A percentile compares a stretch with the other conserved stretches of the same genome.
phyloP scores from a whole-genome alignment of 2,329 filamentous ascomycete species.

The Fusarium siculi region DNA sequence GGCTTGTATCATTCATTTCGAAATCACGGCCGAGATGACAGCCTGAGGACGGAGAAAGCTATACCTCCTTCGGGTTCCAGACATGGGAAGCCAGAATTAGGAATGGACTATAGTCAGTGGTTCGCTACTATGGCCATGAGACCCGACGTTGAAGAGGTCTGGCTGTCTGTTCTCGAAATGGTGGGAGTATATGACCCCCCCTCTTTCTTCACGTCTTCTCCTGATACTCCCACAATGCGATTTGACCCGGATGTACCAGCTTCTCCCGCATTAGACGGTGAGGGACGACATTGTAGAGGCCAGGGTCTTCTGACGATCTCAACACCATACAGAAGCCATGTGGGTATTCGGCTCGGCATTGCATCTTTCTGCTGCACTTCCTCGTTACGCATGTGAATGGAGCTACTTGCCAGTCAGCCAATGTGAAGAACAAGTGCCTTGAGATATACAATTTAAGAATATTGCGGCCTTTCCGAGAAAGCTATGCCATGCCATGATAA shows the following conservation, averaged over 20 bases:
- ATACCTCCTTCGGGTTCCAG: not conserved
- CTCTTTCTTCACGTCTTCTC: not conserved
- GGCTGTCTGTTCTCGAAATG: not conserved
- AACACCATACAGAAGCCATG: conserved; percentile 18
- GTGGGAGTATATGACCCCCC: not conserved
- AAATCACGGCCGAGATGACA: not conserved
- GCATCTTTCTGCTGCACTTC: conserved; percentile 6
- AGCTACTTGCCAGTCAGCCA: not conserved
- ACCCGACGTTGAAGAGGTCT: not conserved
- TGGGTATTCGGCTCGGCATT: conserved; percentile 23
- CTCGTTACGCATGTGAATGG: conserved; percentile 25
- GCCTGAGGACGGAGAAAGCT: not conserved
- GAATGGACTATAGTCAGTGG: not conserved
- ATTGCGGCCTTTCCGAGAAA: not conserved
- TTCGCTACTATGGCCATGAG: not conserved
- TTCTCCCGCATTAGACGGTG: conserved; percentile 26
- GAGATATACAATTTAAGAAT: not conserved
- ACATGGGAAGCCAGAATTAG: not conserved
- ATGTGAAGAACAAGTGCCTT: not conserved
- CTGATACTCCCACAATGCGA: not conserved
- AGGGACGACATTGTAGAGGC: conserved; percentile 18
- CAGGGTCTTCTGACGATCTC: conserved; percentile 22
- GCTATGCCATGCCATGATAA: not conserved
- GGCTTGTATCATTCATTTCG: not conserved
- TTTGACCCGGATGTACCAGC: conserved; percentile 2